phyloP scores from a whole-genome alignment of 2,329 filamentous ascomycete genomes.

The Metarhizium rileyi region DNA sequence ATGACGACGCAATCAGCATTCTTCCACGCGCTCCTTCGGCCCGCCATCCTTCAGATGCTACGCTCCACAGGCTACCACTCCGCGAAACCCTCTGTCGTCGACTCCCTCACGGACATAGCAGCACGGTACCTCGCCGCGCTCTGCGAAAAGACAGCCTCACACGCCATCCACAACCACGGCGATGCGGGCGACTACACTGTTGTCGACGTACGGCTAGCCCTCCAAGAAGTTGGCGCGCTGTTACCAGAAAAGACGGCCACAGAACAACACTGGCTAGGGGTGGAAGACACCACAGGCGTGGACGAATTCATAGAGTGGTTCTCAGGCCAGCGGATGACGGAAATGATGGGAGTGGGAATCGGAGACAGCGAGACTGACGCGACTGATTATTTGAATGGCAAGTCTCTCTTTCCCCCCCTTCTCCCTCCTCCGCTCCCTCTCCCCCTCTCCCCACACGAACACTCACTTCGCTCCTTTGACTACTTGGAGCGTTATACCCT shows the following conservation, averaged over 20 bases:
- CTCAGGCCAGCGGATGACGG: slow-evolving; percentile 59
- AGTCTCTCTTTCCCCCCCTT: slow-evolving; percentile 14
- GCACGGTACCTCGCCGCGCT: slow-evolving; percentile 71
- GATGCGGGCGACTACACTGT: slow-evolving; percentile 40
- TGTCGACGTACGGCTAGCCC: slow-evolving; percentile 74
- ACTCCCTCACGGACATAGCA: slow-evolving; percentile 79
- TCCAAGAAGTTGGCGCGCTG: slow-evolving; percentile 71
- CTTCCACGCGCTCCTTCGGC: slow-evolving; percentile 71
- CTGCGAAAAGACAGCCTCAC: slow-evolving; percentile 59
- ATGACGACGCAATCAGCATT: slow-evolving; percentile 40
- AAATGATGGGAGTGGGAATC: slow-evolving; percentile 73
- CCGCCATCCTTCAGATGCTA: slow-evolving; percentile 80
- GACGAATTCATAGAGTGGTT: slow-evolving; percentile 76
- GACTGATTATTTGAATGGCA: slow-evolving; percentile 61
- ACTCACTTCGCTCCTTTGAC: neutral
- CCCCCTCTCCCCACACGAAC: too few species aligned
- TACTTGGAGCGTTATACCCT: neutral
- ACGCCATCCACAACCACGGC: slow-evolving; percentile 60
- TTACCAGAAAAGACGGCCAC: slow-evolving; percentile 55
- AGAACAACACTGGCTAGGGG: slow-evolving; percentile 58
- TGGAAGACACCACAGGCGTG: slow-evolving; percentile 71
- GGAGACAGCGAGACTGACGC: slow-evolving; percentile 55
- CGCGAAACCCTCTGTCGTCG: slow-evolving; percentile 70
- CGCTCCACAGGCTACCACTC: slow-evolving; percentile 85
- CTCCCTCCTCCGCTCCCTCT: neutral